phyloP scores from a whole-genome alignment of 2,329 filamentous ascomycete genomes.

The Calycina herbarum region DNA sequence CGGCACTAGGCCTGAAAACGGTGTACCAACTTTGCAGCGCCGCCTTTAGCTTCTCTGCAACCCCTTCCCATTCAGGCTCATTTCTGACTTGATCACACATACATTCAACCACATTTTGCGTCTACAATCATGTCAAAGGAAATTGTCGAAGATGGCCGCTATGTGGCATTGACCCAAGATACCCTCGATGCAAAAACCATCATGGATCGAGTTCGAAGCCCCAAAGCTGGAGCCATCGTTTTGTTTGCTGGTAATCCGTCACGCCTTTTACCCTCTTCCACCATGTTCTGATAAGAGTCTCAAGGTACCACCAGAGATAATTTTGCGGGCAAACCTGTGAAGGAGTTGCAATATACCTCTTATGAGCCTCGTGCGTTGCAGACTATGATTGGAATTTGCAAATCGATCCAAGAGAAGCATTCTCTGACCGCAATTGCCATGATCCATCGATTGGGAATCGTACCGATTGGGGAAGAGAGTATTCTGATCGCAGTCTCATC shows the following conservation, averaged over 20 bases:
- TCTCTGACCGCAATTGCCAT: conserved; percentile 73
- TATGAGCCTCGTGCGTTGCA: conserved; percentile 70
- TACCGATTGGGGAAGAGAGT: conserved; percentile 90
- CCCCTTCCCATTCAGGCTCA: too few species aligned
- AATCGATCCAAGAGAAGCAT: conserved; percentile 58
- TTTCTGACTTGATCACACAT: too few species aligned
- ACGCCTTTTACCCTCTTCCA: conserved; percentile 12
- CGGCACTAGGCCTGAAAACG: neutral
- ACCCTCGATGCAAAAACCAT: conserved; percentile 56
- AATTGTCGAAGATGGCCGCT: conserved; percentile 52
- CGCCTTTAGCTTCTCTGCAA: too few species aligned
- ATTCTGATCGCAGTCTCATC: conserved; percentile 86
- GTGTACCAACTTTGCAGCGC: too few species aligned
- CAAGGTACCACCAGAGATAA: conserved; percentile 75
- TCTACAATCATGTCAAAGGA: conserved; percentile 39
- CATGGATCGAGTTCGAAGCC: conserved; percentile 69
- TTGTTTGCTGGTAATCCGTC: conserved; percentile 64
- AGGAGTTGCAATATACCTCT: conserved; percentile 72
- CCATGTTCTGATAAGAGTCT: conserved; percentile 20
- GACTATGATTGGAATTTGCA: conserved; percentile 66
- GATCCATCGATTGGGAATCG: conserved; percentile 79
- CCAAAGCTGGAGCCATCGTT: conserved; percentile 73
- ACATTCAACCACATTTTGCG: too few species aligned
- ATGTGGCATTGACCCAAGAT: conserved; percentile 67
- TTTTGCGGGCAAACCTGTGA: conserved; percentile 70